A percentile compares a stretch with the other conserved stretches of the same genome.
phyloP scores from a whole-genome alignment of 1,139 yeast species.

The Candida sp. region DNA sequence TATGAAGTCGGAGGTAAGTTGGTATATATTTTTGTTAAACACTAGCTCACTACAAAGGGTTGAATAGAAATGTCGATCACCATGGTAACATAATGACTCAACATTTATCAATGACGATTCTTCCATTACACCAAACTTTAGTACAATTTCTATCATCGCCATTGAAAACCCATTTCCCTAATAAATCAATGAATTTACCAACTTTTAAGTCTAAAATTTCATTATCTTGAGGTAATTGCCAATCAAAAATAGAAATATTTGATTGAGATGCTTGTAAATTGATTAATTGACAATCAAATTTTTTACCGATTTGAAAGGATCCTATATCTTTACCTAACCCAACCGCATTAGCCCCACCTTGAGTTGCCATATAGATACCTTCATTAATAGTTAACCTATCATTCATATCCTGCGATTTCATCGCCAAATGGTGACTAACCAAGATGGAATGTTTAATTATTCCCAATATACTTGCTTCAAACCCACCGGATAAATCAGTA shows the following conservation, averaged over 20 bases:
- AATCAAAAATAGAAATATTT: constrained; percentile 69
- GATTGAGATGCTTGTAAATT: constrained; percentile 53
- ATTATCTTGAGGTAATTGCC: constrained; percentile 44
- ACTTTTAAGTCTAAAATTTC: constrained; percentile 10
- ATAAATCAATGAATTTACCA: constrained; percentile 42
- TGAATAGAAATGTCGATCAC: too few species aligned
- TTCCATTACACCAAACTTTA: constrained; percentile 86
- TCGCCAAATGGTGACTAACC: constrained; percentile 81
- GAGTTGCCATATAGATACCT: constrained; percentile 76
- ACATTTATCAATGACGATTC: constrained; percentile 45
- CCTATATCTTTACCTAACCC: constrained; percentile 61
- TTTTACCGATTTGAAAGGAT: constrained; percentile 68
- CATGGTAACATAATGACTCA: not conserved
- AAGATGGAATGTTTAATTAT: constrained; percentile 76
- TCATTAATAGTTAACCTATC: constrained; percentile 63
- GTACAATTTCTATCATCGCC: constrained; percentile 91
- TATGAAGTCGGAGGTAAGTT: too few species aligned
- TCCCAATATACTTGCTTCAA: constrained; percentile 71
- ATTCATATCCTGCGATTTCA: constrained; percentile 34
- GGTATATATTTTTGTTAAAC: too few species aligned
- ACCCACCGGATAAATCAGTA: constrained; percentile 93
- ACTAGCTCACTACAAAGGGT: too few species aligned
- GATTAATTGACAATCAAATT: constrained; percentile 81
- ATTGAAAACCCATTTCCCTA: constrained; percentile 90
- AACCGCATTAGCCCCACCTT: constrained; percentile 86